Conservation (phyloP, 345 rosid species). For the Citrus trifoliata region DNA sequence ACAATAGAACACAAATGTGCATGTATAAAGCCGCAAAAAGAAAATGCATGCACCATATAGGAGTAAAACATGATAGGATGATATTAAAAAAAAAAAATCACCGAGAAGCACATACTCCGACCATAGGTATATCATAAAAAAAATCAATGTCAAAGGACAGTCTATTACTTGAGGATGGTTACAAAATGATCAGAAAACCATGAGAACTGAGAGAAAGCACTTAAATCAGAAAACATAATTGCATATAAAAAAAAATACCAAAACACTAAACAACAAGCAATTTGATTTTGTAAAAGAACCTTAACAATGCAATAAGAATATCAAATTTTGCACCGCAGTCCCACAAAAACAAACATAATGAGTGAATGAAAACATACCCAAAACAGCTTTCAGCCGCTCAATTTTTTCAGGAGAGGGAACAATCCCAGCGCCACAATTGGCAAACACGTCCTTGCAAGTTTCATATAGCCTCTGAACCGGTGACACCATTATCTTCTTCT, state of each 20-base stretch:
- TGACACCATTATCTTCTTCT: slow-evolving; percentile 17
- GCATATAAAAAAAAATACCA: not conserved
- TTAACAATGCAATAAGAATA: not conserved
- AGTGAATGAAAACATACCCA: slow-evolving; percentile 53
- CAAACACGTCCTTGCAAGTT: slow-evolving; percentile 75
- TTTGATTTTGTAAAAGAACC: not conserved
- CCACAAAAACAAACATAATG: not conserved
- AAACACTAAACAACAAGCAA: not conserved
- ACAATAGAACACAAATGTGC: not conserved
- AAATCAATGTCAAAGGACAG: not conserved
- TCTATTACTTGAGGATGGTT: not conserved
- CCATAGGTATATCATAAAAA: not conserved
- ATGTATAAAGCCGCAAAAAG: not conserved
- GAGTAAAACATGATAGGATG: not conserved
- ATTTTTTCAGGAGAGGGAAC: slow-evolving; percentile 64
- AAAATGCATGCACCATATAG: slow-evolving; percentile 2
- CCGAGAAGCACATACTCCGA: slow-evolving; percentile 3
- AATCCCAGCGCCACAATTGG: slow-evolving; percentile 40
- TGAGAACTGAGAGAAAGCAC: not conserved
- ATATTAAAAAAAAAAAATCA: not conserved
- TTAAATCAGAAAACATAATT: not conserved
- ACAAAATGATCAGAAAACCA: not conserved
- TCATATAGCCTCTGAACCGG: slow-evolving; percentile 65
- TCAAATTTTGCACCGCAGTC: not conserved
- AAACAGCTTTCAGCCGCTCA: slow-evolving; percentile 47